phyloP scores from a whole-genome alignment of 1,284 basidiomycete species.

The Rhodofomes roseus region DNA sequence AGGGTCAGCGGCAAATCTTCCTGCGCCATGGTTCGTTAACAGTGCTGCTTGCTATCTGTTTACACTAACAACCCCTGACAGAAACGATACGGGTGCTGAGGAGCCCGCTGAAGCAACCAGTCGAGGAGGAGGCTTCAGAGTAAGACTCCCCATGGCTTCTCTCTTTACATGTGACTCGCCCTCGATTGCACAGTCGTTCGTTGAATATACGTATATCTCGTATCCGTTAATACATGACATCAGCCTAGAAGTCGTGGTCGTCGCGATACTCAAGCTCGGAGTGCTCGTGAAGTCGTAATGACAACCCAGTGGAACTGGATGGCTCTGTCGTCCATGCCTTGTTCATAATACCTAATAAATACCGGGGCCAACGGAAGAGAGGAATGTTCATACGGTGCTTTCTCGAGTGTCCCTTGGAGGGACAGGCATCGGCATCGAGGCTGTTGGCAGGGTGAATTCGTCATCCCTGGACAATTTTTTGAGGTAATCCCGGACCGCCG shows the following conservation, averaged over 20 bases:
- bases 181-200: neutral
- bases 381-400: slow-evolving; percentile 13
- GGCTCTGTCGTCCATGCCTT: slow-evolving; percentile 20
- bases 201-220: neutral
- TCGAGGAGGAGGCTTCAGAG: slow-evolving; percentile 6
- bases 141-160: slow-evolving; percentile 10
- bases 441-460: slow-evolving; percentile 18
- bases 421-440: slow-evolving; percentile 26
- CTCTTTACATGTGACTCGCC: neutral
- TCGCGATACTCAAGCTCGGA: slow-evolving; percentile 16
- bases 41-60: neutral
- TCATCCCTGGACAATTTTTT: slow-evolving; percentile 49
- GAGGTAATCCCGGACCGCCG: slow-evolving; percentile 65
- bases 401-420: slow-evolving; percentile 22
- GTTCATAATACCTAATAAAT: slow-evolving; percentile 2
- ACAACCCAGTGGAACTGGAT: slow-evolving; percentile 6
- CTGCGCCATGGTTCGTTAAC: slow-evolving; percentile 60
- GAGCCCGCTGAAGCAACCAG: neutral
- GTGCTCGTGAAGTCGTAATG: slow-evolving; percentile 10
- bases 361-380: neutral
- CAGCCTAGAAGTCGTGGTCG: slow-evolving; percentile 15
- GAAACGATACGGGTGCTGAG: slow-evolving; percentile 29
- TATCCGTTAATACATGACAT: slow-evolving; percentile 2
- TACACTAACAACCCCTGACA: slow-evolving; percentile 11
- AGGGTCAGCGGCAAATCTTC: slow-evolving; percentile 77